Conservation (phyloP, 2,329 filamentous ascomycete genomes). For the Aaosphaeria arxii region DNA sequence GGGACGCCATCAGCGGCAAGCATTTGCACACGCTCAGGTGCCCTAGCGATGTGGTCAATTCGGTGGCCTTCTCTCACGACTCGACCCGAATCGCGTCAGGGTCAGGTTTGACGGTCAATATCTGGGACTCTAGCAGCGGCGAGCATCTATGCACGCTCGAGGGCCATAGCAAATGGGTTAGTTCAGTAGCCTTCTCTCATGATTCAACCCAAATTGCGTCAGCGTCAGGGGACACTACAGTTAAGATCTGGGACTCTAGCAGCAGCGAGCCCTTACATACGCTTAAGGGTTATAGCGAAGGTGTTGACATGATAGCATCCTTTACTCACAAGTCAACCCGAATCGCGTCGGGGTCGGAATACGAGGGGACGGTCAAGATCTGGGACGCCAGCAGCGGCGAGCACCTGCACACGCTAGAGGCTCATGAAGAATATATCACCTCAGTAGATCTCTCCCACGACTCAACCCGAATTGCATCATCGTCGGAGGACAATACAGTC, state of each 20-base stretch:
- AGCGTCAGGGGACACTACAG: constrained; percentile 1
- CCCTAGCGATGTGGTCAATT: background rate
- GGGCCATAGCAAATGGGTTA: constrained; percentile 4
- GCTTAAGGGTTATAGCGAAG: background rate
- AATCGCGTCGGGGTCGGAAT: constrained; percentile 17
- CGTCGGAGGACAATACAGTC: constrained; percentile 10
- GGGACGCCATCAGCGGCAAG: constrained; percentile 11
- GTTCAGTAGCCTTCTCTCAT: background rate
- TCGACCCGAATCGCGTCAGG: constrained; percentile 7
- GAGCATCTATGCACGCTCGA: constrained; percentile 12
- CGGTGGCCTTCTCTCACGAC: constrained; percentile 1
- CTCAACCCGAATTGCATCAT: constrained; percentile 11
- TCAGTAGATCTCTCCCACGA: background rate
- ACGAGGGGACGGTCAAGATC: constrained; percentile 14
- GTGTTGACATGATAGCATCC: background rate
- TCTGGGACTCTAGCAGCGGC: constrained; percentile 12
- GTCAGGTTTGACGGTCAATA: constrained; percentile 5
- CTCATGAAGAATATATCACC: constrained; percentile 1
- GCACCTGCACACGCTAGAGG: constrained; percentile 11
- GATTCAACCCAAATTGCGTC: constrained; percentile 1
- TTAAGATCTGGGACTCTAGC: constrained; percentile 3
- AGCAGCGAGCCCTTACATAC: constrained; percentile 1
- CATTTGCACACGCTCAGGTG: constrained; percentile 11
- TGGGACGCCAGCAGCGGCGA: constrained; percentile 12
- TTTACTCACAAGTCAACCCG: background rate